Base-by-base conservation (phyloP, 805 yeast genomes). In the Zygosaccharomyces gambellarensis region DNA sequence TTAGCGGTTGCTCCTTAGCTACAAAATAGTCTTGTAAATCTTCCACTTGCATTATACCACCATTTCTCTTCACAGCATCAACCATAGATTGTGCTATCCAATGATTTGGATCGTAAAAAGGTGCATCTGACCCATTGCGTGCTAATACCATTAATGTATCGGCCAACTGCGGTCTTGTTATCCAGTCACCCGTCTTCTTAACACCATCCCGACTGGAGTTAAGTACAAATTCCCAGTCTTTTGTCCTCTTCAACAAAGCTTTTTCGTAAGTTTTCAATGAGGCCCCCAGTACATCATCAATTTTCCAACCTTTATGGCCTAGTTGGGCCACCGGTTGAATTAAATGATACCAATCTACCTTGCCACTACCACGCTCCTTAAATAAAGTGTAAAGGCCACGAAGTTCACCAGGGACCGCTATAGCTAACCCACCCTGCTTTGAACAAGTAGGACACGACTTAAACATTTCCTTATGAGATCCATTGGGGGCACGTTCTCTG, bases 391-490 rank as follows among this genome's bases (percentile, higher is more conserved):
- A 80, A n/a, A 90, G 70, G 0, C 97, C 99, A 51, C 82, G 82
- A 43, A 92, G 59, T 64, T 92, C 98, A 9, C 99, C 99, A 0
- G 99, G 99, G 17, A 86, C 80, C 1, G 81, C 98, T 8, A 83
- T 81, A 0, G 97, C 88, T n/a, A 89, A 70, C 0, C 97, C 99
- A 3, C 97, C 97, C 17, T 82, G 69, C 55, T 79, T 78, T 0
- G 95, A 77, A 11, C 76, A 65, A 9, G 78, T 79, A 12, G 72
- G 70, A 25, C 55, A 47, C 4, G 63, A 63, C 32, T 70, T 67
- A 54, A 71, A 90, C 96, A 90, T 89, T 55, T 82, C 73, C 54
- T 79, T 78, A 57, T 71, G 70, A 3, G 94, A 79, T 1, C 45
- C 59, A 2, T 62, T 67, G 0, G 98, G 97, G 0, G 97, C 96